Conservation (phyloP, 257 asterid genomes). For the Datura wrightii region DNA sequence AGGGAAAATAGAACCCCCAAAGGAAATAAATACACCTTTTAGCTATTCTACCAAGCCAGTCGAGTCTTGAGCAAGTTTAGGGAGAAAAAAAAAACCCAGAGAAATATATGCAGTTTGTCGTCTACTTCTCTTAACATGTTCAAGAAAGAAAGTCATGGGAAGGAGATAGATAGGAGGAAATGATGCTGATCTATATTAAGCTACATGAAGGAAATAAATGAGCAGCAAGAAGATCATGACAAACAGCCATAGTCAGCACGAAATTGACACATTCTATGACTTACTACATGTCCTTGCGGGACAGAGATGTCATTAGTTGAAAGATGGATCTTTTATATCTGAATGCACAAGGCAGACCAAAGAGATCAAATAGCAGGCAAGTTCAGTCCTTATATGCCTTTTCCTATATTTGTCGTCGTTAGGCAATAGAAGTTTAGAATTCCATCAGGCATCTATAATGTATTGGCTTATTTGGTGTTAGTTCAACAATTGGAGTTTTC, state of each 20-base stretch:
- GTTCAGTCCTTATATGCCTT: not conserved
- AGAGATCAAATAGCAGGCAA: not conserved
- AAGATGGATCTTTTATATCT: constrained; percentile 3
- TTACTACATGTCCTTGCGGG: not conserved
- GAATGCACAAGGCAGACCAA: not conserved
- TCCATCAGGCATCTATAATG: not conserved
- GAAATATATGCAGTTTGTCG: not conserved
- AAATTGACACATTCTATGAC: constrained; percentile 6
- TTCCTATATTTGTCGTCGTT: not conserved
- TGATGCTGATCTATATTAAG: not conserved
- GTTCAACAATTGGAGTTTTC: not conserved
- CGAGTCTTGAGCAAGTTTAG: not conserved
- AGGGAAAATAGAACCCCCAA: not conserved
- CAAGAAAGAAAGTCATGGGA: not conserved
- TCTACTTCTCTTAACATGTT: not conserved
- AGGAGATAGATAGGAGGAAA: not conserved
- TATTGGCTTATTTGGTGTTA: not conserved
- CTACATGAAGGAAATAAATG: not conserved
- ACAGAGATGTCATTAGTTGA: not conserved
- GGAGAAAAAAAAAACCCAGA: not conserved
- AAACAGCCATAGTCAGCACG: not conserved
- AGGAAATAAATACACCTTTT: not conserved
- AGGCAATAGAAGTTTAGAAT: not conserved
- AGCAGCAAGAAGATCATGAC: not conserved
- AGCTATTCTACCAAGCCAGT: not conserved